These are phyloP conservation scores for Stromatinia cepivora DNA, from an alignment of 2,329 filamentous ascomycete species.

Conservation along the genomic window DNA sequence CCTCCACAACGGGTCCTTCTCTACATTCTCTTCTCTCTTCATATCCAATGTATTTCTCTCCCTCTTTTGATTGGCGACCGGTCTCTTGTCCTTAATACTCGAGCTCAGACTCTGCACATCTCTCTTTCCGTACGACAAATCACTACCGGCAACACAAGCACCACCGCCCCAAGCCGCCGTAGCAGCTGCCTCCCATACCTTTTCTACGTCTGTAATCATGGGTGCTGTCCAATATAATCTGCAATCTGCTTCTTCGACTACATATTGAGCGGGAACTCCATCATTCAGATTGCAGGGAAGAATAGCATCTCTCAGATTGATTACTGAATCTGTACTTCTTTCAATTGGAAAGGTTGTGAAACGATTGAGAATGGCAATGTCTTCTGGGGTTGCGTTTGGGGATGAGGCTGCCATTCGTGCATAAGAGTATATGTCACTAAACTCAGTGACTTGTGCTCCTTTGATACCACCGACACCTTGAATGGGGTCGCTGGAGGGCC, in stretches of 20 bases:
- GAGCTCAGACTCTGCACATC: background rate
- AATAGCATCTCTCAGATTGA: slow-evolving; percentile 48
- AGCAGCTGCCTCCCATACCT: slow-evolving; percentile 52
- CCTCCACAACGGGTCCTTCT: slow-evolving; percentile 12
- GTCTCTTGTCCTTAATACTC: slow-evolving; percentile 6
- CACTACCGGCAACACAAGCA: slow-evolving; percentile 38
- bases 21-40: background rate
- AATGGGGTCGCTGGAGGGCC: slow-evolving; percentile 54
- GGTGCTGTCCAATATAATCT: slow-evolving; percentile 58
- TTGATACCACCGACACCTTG: slow-evolving; percentile 67
- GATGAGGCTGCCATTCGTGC: slow-evolving; percentile 27
- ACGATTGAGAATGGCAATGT: slow-evolving; percentile 27
- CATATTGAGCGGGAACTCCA: slow-evolving; percentile 56
- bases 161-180: slow-evolving; percentile 46
- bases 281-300: slow-evolving; percentile 38
- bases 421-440: slow-evolving; percentile 28
- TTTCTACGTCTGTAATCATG: slow-evolving; percentile 52
- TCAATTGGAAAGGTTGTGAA: slow-evolving; percentile 30
- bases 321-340: slow-evolving; percentile 38
- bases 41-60: slow-evolving; percentile 3
- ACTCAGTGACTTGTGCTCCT: slow-evolving; percentile 47
- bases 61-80: slow-evolving; percentile 1
- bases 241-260: slow-evolving; percentile 61
- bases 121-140: slow-evolving; percentile 28
- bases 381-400: slow-evolving; percentile 25